Base-by-base conservation (phyloP, 352 stramenopile genomes). In the Phytopythium cucurbitacearum region DNA sequence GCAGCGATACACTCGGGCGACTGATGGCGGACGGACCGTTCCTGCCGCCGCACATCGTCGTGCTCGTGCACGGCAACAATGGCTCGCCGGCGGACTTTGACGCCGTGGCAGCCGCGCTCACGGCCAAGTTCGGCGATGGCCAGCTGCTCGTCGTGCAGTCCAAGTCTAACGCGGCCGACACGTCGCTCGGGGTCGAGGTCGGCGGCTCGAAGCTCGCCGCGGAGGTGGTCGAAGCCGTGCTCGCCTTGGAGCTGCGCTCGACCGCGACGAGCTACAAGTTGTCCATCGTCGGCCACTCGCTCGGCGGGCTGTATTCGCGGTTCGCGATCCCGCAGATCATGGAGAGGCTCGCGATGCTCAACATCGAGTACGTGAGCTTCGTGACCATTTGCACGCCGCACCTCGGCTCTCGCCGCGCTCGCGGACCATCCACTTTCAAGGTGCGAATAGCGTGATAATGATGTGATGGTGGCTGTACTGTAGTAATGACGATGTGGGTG, bases 41-140 rank as follows among this genome's bases (percentile, higher is more conserved):
- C 45, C 58, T 93, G 16, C 80, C 80, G 33, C 59, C 76, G 44
- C 72, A 91, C 55, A 85, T 93, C 34, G 66, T 91, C 39, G 80
- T 93, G 47, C 75, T 93, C 28, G 80, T 93, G 48, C 83, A 93
- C 56, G 83, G 83, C 32, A 91, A 93, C 68, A 93, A 93, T 40
- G 80, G 83, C 67, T 67, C 78, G 44, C 78, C 80, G 6, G 64
- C 61, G 11, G 83, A 93, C 59, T 90, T 93, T 59, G 76, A 89
- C 54, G 66, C 64, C 0, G 47, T 93, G 15, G 68, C 79, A 48
- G n/a, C 41, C 7, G 65, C 67, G 34, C 60, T 93, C 12, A 39
- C 56, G 12, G 15, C 48, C 28, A 85, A 81, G 48, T 90, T 75
- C 57, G 67, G 57, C 3, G 41, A 60, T 1, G 60, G 69, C 4